Base-by-base conservation (phyloP, 306 rosid species). In the Cucurbita argyrosperma region DNA sequence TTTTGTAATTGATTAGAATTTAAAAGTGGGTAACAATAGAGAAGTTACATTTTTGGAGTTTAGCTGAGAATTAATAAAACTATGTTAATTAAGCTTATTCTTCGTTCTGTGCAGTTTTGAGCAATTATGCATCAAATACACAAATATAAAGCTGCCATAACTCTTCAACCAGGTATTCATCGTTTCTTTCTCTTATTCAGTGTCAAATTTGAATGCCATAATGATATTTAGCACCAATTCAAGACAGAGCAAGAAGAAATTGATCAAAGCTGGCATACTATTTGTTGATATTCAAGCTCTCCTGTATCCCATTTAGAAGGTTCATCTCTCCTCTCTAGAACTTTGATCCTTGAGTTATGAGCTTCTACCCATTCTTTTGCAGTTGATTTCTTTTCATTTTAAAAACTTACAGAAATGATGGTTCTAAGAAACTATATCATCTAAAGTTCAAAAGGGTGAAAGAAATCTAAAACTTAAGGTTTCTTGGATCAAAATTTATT, bases 111-210 rank as follows among this genome's bases (percentile, higher is more conserved):
- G 83, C 88, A 92, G 96, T 85, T 92, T 90, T 88, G 96, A 87
- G 89, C 91, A 90, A 84, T 88, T 87, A 58, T 90, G 92, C 80
- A 90, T 92, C 63, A 92, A 90, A 79, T 90, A 79, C 74, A 90
- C 96, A 40, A 90, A 90, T 83, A 96, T 88, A 86, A 86, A 90
- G 96, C 86, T 92, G 80, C 91, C 89, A 71, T 90, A 90, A 82
- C 91, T 87, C 87, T 92, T 90, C 96, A 92, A 92, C 96, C 92
- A 88, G 96, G 96, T 92, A 92, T 42, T 62, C 14, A 23, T n/a
- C 71, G 6, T 49, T 58, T 65, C 43, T 58, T 78, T 82, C 74
- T 78, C 47, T 72, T 26, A 57, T 57, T 75, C 71, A 61, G 64
- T 67, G 71, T 74, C 72, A 76, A 80, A 76, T 75, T 84, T 87